phyloP scores from a whole-genome alignment of 2,329 filamentous ascomycete species.

The Laburnicola sp. region DNA sequence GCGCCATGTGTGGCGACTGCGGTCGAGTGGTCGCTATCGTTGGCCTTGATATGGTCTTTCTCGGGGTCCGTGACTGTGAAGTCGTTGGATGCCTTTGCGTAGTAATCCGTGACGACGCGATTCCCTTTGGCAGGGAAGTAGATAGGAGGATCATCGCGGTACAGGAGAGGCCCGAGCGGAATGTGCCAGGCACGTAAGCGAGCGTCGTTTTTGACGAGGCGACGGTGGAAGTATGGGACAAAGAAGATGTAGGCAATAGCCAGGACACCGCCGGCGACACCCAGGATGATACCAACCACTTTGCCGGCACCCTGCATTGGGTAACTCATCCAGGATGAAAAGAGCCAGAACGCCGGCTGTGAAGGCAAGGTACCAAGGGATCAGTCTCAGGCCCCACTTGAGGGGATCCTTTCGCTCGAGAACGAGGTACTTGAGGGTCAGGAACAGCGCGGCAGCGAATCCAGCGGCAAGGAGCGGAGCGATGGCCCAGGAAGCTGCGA shows the following conservation, averaged over 20 bases:
- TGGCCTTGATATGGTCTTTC: conserved; percentile 4
- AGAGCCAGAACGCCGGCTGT: conserved; percentile 57
- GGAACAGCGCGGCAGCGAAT: conserved; percentile 60
- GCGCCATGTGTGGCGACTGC: background rate
- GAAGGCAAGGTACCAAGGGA: conserved; percentile 62
- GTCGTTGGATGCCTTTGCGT: conserved; percentile 10
- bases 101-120: conserved; percentile 42
- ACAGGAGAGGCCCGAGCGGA: conserved; percentile 57
- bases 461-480: conserved; percentile 59
- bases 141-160: conserved; percentile 41
- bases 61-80: background rate
- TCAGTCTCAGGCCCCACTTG: conserved; percentile 55
- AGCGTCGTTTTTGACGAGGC: conserved; percentile 64
- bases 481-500: conserved; percentile 59
- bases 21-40: background rate
- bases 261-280: conserved; percentile 55
- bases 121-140: conserved; percentile 44
- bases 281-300: conserved; percentile 59
- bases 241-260: conserved; percentile 58
- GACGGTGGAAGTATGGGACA: conserved; percentile 62
- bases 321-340: conserved; percentile 46
- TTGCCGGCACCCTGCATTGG: conserved; percentile 35
- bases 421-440: conserved; percentile 60
- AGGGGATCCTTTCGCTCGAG: conserved; percentile 59
- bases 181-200: conserved; percentile 60